phyloP scores from a whole-genome alignment of 768 basidiomycete genomes.

The Collybia sordida region DNA sequence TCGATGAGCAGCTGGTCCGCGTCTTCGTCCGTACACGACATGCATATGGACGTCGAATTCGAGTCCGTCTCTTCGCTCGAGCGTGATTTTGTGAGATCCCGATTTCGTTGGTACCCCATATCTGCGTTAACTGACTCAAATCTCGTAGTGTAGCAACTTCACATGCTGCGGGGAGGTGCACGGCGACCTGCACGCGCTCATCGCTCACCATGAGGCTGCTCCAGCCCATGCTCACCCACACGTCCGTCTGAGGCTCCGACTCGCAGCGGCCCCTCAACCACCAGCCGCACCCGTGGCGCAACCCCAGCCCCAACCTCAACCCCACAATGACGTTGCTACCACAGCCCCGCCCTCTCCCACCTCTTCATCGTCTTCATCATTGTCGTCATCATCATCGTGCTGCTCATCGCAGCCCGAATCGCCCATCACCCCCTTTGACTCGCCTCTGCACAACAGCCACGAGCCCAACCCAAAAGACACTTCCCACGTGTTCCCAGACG shows the following conservation, averaged over 20 bases:
- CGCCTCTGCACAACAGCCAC: neutral
- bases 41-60: neutral
- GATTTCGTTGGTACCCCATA: too few relatives aligned
- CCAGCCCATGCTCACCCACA: neutral
- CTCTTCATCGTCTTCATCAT: conserved; percentile 8
- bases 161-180: conserved; percentile 43
- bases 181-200: conserved; percentile 42
- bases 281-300: too few relatives aligned
- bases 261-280: neutral
- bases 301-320: conserved; percentile 14
- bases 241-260: neutral
- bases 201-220: conserved; percentile 41
- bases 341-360: conserved; percentile 5
- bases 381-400: neutral
- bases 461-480: neutral
- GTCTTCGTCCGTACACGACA: too few relatives aligned
- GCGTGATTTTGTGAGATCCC: conserved; percentile 16
- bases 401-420: neutral
- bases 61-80: conserved; percentile 7
- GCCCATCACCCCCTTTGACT: conserved; percentile 3
- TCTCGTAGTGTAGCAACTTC: conserved; percentile 34
- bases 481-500: neutral
- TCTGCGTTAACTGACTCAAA: too few relatives aligned
- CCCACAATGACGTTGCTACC: neutral
- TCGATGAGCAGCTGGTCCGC: too few relatives aligned